phyloP scores from a whole-genome alignment of 371 early-diverging fungal genomes.

The Saksenaea vasiformis region DNA sequence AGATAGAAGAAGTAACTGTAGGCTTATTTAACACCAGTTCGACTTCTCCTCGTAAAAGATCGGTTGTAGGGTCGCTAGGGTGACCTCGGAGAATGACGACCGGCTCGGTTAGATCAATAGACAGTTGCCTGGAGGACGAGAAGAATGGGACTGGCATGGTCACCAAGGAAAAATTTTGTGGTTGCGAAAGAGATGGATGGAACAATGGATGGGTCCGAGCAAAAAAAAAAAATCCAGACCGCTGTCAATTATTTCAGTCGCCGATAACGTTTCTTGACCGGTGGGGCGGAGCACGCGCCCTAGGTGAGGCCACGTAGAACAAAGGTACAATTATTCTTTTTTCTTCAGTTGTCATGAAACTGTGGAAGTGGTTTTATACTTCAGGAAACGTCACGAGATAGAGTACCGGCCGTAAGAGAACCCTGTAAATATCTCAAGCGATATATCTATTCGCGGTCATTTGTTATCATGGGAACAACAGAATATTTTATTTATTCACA shows the following conservation, averaged over 20 bases:
- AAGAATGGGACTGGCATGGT: conserved; percentile 36
- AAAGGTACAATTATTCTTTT: too few relatives aligned
- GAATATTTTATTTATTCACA: too few relatives aligned
- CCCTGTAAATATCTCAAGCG: too few relatives aligned
- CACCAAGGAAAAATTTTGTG: neutral
- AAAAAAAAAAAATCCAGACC: neutral
- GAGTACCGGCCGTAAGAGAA: too few relatives aligned
- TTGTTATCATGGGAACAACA: too few relatives aligned
- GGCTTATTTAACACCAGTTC: conserved; percentile 27
- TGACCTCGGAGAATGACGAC: conserved; percentile 32
- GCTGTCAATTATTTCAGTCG: neutral
- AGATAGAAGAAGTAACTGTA: conserved; percentile 17
- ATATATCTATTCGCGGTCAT: too few relatives aligned
- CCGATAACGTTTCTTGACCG: neutral
- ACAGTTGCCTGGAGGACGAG: conserved; percentile 25
- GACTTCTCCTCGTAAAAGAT: conserved; percentile 33
- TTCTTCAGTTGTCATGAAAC: too few relatives aligned
- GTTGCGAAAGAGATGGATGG: neutral
- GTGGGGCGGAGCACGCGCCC: neutral
- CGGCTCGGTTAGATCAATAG: conserved; percentile 37
- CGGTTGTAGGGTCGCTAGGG: conserved; percentile 31
- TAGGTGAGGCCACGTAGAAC: too few relatives aligned
- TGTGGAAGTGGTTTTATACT: too few relatives aligned
- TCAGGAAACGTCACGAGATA: too few relatives aligned
- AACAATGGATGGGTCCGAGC: neutral